Conservation (phyloP, 192 early-diverging fungal species). For the Anaeromyces robustus region DNA sequence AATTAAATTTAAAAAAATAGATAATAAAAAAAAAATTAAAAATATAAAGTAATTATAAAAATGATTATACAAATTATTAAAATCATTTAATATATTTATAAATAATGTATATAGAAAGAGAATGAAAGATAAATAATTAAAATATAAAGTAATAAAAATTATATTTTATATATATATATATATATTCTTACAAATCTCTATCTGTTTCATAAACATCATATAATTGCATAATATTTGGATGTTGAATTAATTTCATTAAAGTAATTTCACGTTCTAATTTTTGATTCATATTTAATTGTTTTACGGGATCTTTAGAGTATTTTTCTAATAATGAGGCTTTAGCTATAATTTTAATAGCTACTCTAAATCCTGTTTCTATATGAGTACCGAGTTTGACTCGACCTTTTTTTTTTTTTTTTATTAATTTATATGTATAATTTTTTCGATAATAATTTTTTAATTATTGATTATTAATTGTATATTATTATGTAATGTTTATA, state of each 20-base stretch:
- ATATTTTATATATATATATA: too few relatives aligned
- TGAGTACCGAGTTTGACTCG: constrained; percentile 34
- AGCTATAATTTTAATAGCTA: constrained; percentile 37
- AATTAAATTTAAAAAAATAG: too few relatives aligned
- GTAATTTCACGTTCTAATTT: constrained; percentile 43
- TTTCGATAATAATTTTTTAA: background rate
- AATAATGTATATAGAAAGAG: too few relatives aligned
- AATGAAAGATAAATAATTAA: too few relatives aligned
- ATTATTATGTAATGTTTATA: too few relatives aligned
- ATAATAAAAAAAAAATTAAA: too few relatives aligned
- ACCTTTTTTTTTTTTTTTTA: constrained; percentile 13
- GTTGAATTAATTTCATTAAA: constrained; percentile 43
- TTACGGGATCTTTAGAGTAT: background rate
- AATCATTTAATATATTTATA: too few relatives aligned
- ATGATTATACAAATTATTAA: too few relatives aligned
- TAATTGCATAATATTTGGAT: constrained; percentile 33
- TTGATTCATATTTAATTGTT: constrained; percentile 9
- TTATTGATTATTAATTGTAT: background rate
- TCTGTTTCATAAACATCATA: constrained; percentile 42
- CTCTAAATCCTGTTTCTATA: constrained; percentile 21
- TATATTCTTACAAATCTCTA: constrained; percentile 23
- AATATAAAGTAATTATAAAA: too few relatives aligned
- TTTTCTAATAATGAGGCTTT: constrained; percentile 10
- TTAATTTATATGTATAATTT: background rate
- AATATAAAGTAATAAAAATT: too few relatives aligned